Base-by-base conservation (phyloP, 345 rosid genomes). In the Geranium brycei region DNA sequence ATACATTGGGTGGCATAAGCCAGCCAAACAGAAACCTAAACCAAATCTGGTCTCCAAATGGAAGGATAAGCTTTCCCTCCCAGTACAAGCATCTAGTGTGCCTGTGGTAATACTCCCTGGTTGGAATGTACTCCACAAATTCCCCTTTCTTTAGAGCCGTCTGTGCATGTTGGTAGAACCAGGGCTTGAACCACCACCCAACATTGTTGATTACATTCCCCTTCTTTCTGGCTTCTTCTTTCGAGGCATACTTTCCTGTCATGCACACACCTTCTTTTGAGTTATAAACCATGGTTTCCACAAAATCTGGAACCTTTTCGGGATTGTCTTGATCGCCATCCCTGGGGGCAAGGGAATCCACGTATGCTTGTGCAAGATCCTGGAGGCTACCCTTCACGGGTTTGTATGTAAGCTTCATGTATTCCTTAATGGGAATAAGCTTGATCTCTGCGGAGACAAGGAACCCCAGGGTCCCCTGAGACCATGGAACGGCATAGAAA, bases 1-100 rank as follows among this genome's bases (percentile, higher is more conserved):
- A 95, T 62, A 95, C 96, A 86, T 95, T 95, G 16, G 99, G 99
- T 56, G 99, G 99, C 99, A 91, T 95, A 80, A 91, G 5, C 99
- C 99, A 95, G 76, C 99, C 99, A 23, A 95, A 72, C 55, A 91
- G 86, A 69, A 73, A 87, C 83, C 99, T 85, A 67, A 91, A 95
- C 99, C 99, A 95, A 66, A 78, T 83, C 75, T 95, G 99, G 77
- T 95, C 99, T 19, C 74, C 99, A 19, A 95, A 95, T 1, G 97
- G 96, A 75, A 95, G 97, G 61, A 95, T 95, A 61, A 95, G 96
- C 80, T 95, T 95, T 57, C 99, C 99, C 76, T 95, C 99, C 99
- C 99, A 95, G 74, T 95, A 91, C 82, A 95, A 83, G 64, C 86
- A 91, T 68, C 99, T 83, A 1, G 97, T 91, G 80, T 95, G 99